Percentiles rank a stretch among this genome's conserved stretches.
Evolutionary conservation across 306 rosid genomes (phyloP).

Genomic region (Lablab purpureus): DNA sequence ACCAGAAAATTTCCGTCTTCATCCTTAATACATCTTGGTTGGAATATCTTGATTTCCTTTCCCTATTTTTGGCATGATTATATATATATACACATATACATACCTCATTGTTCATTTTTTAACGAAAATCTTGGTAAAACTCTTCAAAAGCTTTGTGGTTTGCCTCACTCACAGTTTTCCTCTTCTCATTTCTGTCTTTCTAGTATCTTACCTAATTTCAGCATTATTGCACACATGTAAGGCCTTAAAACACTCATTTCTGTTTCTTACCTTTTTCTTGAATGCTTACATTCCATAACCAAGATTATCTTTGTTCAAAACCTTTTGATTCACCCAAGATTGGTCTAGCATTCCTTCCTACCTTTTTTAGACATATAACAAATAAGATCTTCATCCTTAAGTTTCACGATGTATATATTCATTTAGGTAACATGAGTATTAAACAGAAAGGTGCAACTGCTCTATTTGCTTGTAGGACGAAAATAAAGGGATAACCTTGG

Average conservation of each 20-base stretch:
- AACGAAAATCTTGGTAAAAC: background rate
- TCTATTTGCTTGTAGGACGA: too few species aligned
- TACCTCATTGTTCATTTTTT: background rate
- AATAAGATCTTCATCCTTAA: too few species aligned
- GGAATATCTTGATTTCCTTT: background rate
- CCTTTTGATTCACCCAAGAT: too few species aligned
- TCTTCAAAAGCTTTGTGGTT: background rate
- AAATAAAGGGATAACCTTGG: slow-evolving; percentile 8
- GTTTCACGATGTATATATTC: too few species aligned
- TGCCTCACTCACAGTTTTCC: background rate
- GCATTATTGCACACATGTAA: background rate
- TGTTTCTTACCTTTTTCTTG: background rate
- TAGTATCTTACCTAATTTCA: background rate
- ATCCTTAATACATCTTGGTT: background rate
- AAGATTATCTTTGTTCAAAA: too few species aligned
- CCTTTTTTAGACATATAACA: too few species aligned
- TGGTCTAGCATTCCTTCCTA: too few species aligned
- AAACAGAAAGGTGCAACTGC: too few species aligned
- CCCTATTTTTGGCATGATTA: background rate
- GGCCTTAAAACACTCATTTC: background rate
- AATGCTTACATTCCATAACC: background rate
- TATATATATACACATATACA: too few species aligned
- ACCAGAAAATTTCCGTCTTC: background rate
- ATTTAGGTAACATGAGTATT: too few species aligned
- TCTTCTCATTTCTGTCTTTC: background rate